phyloP scores from a whole-genome alignment of 768 basidiomycete species.

The Rhizopogon roseolus region DNA sequence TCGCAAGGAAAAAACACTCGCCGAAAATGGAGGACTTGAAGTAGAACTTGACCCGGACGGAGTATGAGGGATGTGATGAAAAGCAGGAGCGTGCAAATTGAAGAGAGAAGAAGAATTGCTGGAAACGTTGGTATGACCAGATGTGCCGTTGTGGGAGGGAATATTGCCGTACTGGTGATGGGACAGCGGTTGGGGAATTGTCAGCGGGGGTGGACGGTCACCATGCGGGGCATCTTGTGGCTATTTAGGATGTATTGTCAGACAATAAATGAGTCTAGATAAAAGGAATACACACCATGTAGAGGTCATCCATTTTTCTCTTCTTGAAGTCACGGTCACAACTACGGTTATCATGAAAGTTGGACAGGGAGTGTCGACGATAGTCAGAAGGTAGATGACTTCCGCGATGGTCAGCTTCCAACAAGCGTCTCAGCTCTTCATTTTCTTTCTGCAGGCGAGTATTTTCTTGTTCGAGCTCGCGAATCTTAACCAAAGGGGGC shows the following conservation, averaged over 20 bases:
- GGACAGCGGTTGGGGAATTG: constrained; percentile 51
- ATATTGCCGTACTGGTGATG: constrained; percentile 46
- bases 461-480: constrained; percentile 82
- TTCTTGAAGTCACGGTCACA: constrained; percentile 61
- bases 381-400: constrained; percentile 36
- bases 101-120: constrained; percentile 39
- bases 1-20: constrained; percentile 56
- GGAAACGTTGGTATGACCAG: constrained; percentile 31
- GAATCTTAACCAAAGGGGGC: constrained; percentile 68
- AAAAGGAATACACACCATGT: constrained; percentile 36
- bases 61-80: constrained; percentile 61
- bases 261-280: neutral
- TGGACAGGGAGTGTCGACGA: constrained; percentile 41
- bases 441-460: constrained; percentile 64
- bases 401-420: constrained; percentile 40
- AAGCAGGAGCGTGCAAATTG: constrained; percentile 50
- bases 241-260: constrained; percentile 27
- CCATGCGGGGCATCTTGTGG: constrained; percentile 39
- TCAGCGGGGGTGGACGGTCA: constrained; percentile 51
- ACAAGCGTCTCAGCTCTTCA: constrained; percentile 66
- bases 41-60: constrained; percentile 70
- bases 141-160: constrained; percentile 35
- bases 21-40: constrained; percentile 82
- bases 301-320: constrained; percentile 57
- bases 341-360: constrained; percentile 43